phyloP scores from a whole-genome alignment of 2,329 filamentous ascomycete genomes.

The Venturia nashicola region DNA sequence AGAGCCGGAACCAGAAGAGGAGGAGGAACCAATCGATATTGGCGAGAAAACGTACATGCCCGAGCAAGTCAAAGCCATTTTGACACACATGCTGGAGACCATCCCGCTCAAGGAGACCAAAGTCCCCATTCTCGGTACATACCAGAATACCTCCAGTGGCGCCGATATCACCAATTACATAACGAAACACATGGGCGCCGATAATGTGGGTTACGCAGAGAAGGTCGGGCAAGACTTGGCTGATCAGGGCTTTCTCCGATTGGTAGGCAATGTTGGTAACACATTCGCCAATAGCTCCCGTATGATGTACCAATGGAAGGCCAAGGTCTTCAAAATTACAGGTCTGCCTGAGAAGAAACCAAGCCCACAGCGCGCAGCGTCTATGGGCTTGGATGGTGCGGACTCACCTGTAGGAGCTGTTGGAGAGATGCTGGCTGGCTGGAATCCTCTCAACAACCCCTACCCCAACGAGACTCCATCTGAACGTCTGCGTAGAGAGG shows the following conservation, averaged over 20 bases:
- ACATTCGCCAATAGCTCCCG: slow-evolving; percentile 95
- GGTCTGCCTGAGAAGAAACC: slow-evolving; percentile 83
- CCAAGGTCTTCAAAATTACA: slow-evolving; percentile 77
- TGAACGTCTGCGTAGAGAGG: slow-evolving; percentile 78
- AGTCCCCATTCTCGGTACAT: slow-evolving; percentile 88
- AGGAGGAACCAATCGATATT: slow-evolving; percentile 80
- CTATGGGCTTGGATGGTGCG: slow-evolving; percentile 41
- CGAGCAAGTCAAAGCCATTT: slow-evolving; percentile 82
- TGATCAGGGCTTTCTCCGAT: slow-evolving; percentile 68
- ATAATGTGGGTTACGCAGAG: slow-evolving; percentile 82
- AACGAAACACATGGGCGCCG: slow-evolving; percentile 73
- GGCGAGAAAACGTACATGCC: slow-evolving; percentile 77
- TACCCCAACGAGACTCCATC: slow-evolving; percentile 88
- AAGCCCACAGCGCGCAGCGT: slow-evolving; percentile 58
- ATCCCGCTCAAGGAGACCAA: slow-evolving; percentile 86
- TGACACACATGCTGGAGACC: slow-evolving; percentile 73
- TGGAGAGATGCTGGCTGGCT: slow-evolving; percentile 78
- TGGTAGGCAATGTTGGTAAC: slow-evolving; percentile 89
- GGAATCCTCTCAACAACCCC: slow-evolving; percentile 84
- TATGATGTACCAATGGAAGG: slow-evolving; percentile 95
- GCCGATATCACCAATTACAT: slow-evolving; percentile 94
- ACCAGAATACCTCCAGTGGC: slow-evolving; percentile 82
- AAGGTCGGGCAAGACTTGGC: slow-evolving; percentile 90
- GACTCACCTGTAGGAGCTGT: slow-evolving; percentile 78
- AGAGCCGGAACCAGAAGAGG: slow-evolving; percentile 56